phyloP scores from a whole-genome alignment of 257 asterid genomes.

The Solanum acaule region DNA sequence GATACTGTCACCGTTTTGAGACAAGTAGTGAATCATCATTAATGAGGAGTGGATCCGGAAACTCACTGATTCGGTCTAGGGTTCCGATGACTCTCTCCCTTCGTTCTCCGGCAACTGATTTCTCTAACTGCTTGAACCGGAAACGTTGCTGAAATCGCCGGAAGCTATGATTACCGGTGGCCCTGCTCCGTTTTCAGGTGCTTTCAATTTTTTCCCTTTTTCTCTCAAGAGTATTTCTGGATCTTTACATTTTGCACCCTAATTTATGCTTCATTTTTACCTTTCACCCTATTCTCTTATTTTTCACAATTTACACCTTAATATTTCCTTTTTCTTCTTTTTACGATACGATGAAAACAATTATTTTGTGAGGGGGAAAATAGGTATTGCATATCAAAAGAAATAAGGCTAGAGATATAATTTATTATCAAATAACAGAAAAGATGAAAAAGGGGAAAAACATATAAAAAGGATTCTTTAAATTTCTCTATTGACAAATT shows the following conservation, averaged over 20 bases:
- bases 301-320: not conserved
- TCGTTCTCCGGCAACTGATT: not conserved
- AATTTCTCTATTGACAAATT: too few relatives aligned
- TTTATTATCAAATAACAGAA: not conserved
- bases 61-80: not conserved
- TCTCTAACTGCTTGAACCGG: not conserved
- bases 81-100: not conserved
- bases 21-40: not conserved
- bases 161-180: not conserved
- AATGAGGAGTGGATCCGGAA: not conserved
- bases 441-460: too few relatives aligned
- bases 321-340: not conserved
- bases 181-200: not conserved
- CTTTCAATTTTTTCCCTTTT: not conserved
- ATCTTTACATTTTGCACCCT: not conserved
- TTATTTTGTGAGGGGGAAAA: rapidly evolving
- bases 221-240: not conserved
- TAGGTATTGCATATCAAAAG: not conserved
- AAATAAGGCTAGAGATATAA: not conserved
- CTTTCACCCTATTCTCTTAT: not conserved
- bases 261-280: not conserved
- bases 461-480: not conserved
- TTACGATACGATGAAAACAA: not conserved
- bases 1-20: not conserved
- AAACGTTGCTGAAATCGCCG: not conserved